A percentile compares a stretch with the other conserved stretches of the same genome.
phyloP scores from a whole-genome alignment of 2,329 filamentous ascomycete genomes.

The Neocucurbitaria cava region DNA sequence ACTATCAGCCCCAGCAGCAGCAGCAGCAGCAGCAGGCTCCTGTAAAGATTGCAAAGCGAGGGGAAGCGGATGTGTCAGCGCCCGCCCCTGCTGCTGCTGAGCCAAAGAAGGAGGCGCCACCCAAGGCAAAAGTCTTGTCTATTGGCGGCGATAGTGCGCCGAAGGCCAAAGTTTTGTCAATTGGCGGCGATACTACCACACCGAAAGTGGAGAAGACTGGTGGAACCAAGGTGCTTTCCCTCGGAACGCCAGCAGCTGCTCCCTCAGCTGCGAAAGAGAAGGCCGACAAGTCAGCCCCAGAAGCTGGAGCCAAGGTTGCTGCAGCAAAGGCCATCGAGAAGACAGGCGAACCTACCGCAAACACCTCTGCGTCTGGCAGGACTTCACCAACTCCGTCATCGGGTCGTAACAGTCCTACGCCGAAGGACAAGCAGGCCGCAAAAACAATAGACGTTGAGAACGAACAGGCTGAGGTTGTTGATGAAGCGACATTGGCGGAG shows the following conservation, averaged over 20 bases:
- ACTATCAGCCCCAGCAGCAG: constrained; percentile 48
- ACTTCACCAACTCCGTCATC: constrained; percentile 83
- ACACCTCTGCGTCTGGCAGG: constrained; percentile 65
- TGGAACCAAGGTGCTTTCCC: constrained; percentile 75
- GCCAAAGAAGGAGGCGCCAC: constrained; percentile 49
- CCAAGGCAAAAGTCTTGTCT: constrained; percentile 69
- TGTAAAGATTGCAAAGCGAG: constrained; percentile 68
- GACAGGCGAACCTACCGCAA: constrained; percentile 71
- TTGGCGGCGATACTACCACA: constrained; percentile 61
- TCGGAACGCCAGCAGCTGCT: constrained; percentile 63
- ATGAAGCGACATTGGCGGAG: constrained; percentile 86
- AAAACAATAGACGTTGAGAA: constrained; percentile 85
- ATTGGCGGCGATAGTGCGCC: constrained; percentile 64
- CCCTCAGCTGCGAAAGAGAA: constrained; percentile 59
- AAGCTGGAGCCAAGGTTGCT: constrained; percentile 81
- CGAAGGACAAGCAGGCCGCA: constrained; percentile 64
- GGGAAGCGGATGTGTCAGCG: constrained; percentile 56
- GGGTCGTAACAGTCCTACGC: constrained; percentile 79
- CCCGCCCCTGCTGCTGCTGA: constrained; percentile 53
- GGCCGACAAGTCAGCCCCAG: constrained; percentile 56
- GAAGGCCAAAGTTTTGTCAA: constrained; percentile 67
- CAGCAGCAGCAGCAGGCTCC: constrained; percentile 61
- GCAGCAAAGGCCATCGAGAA: constrained; percentile 93
- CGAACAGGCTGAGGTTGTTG: constrained; percentile 78
- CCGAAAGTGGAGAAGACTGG: constrained; percentile 62